A percentile compares a stretch with the other conserved stretches of the same genome.
Conservation (phyloP, 495 filamentous ascomycete genomes). For the Xylaria bambusicola region DNA sequence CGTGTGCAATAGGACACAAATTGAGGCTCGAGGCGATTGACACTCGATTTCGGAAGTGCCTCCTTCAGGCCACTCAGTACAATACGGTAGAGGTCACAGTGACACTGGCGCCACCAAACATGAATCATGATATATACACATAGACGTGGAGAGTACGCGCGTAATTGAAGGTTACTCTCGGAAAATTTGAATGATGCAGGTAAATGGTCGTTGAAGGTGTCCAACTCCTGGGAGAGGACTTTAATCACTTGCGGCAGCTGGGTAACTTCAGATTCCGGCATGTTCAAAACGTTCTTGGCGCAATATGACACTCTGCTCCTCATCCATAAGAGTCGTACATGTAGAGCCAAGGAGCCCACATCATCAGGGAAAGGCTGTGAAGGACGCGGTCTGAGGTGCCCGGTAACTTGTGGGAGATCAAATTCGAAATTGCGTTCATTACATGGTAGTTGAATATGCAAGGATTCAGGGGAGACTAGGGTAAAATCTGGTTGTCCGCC, state of each 20-base stretch:
- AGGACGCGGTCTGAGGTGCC: slow-evolving; percentile 40
- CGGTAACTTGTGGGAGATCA: slow-evolving; percentile 50
- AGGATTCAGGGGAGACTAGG: slow-evolving; percentile 44
- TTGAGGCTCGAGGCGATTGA: slow-evolving; percentile 41
- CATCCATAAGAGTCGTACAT: slow-evolving; percentile 50
- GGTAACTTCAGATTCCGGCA: slow-evolving; percentile 38
- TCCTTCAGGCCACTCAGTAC: slow-evolving; percentile 47
- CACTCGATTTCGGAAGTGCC: slow-evolving; percentile 36
- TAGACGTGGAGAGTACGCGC: slow-evolving; percentile 49
- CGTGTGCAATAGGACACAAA: slow-evolving; percentile 42
- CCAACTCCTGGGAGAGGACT: slow-evolving; percentile 43
- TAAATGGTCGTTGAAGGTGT: slow-evolving; percentile 46
- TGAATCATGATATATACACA: slow-evolving; percentile 55
- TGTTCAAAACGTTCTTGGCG: slow-evolving; percentile 36
- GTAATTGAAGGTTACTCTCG: slow-evolving; percentile 50
- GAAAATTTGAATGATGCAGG: slow-evolving; percentile 50
- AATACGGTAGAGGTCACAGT: slow-evolving; percentile 52
- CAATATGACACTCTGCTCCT: slow-evolving; percentile 46
- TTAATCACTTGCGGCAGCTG: slow-evolving; percentile 43
- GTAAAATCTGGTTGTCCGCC: slow-evolving; percentile 49
- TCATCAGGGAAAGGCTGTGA: slow-evolving; percentile 44
- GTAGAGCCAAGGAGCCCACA: slow-evolving; percentile 50
- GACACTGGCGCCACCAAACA: slow-evolving; percentile 52
- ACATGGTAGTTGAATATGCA: slow-evolving; percentile 51
- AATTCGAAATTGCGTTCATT: slow-evolving; percentile 57